Conservation (phyloP, 257 asterid genomes). For the Solanum ossicruentum region DNA sequence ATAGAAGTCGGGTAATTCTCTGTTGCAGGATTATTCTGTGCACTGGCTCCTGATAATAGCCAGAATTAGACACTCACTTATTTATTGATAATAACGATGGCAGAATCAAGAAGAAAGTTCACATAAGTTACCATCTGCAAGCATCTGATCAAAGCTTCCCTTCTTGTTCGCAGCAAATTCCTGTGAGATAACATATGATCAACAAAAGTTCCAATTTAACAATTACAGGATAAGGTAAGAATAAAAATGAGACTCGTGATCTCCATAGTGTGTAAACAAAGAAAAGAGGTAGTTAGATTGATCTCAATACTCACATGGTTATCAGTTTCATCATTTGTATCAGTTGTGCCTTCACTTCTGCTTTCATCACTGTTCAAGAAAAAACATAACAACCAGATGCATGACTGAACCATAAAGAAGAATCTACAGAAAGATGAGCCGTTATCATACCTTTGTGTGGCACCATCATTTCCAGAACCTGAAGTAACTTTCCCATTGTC, state of each 20-base stretch:
- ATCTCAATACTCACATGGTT: slow-evolving; percentile 33
- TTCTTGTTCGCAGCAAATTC: slow-evolving; percentile 57
- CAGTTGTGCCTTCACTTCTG: slow-evolving; percentile 77
- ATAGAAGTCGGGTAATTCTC: slow-evolving; percentile 40
- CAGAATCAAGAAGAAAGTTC: background rate
- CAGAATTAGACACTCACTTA: background rate
- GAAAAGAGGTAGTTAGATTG: background rate
- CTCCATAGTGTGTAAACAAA: background rate
- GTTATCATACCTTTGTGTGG: slow-evolving; percentile 54
- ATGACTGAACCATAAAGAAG: background rate
- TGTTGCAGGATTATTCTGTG: slow-evolving; percentile 38
- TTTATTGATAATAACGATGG: background rate
- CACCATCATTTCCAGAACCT: slow-evolving; percentile 83
- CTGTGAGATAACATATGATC: slow-evolving; percentile 18
- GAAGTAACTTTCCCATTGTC: slow-evolving; percentile 62
- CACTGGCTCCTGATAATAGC: slow-evolving; percentile 49
- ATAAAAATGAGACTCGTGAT: background rate
- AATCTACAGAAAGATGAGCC: background rate
- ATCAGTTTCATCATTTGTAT: slow-evolving; percentile 70
- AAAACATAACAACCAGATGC: slow-evolving; percentile 13
- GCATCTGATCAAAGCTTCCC: slow-evolving; percentile 94
- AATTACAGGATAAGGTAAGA: background rate
- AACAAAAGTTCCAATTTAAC: background rate
- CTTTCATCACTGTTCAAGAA: slow-evolving; percentile 68
- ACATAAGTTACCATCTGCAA: slow-evolving; percentile 65